These are phyloP conservation scores for Lanzia echinophila DNA, from an alignment of 2,329 filamentous ascomycete genomes.

Conservation along the genomic window DNA sequence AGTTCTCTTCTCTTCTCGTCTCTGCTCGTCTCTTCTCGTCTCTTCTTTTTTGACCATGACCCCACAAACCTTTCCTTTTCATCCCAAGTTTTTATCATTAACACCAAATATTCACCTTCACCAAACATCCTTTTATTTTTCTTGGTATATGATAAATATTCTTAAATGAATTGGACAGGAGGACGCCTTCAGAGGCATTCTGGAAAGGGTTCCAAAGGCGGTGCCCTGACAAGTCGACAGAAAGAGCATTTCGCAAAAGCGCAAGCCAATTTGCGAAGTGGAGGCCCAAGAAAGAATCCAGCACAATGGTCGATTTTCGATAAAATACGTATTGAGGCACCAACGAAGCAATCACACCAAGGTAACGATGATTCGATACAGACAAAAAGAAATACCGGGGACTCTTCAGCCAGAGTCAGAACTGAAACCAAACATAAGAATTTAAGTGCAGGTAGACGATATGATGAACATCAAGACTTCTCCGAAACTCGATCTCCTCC, in stretches of 20 bases:
- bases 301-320: constrained; percentile 18
- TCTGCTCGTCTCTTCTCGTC: no score
- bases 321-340: constrained; percentile 6
- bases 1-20: no score
- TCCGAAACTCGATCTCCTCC: not conserved
- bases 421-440: not conserved
- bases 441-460: not conserved
- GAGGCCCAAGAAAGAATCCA: constrained; percentile 28
- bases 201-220: constrained; percentile 29
- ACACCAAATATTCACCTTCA: not conserved
- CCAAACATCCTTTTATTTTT: not conserved
- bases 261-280: constrained; percentile 30
- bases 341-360: not conserved
- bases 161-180: constrained; percentile 46
- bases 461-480: not conserved
- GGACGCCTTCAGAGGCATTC: constrained; percentile 38
- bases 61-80: not conserved
- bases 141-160: not conserved
- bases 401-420: not conserved
- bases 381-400: not conserved
- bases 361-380: not conserved
- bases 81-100: not conserved
- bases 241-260: constrained; percentile 43
- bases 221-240: constrained; percentile 29
- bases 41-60: no score